Evolutionary conservation across 257 asterid species (phyloP).

Genomic region (Solanum tarapatanum): DNA sequence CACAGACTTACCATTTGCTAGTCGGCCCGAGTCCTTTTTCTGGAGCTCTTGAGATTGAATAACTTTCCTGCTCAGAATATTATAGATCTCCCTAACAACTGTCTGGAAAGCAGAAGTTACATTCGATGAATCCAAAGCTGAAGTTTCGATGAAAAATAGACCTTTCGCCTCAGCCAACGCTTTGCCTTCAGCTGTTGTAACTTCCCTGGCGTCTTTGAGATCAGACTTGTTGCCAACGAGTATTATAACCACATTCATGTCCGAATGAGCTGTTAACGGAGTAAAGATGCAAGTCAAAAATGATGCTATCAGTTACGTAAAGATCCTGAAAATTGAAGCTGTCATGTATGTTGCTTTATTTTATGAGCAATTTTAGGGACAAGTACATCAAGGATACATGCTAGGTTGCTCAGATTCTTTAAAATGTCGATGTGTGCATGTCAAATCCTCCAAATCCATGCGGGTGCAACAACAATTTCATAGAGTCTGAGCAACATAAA

Average conservation of each 20-base stretch:
- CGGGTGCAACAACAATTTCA: background rate
- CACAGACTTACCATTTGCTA: conserved; percentile 9
- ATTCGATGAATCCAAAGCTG: conserved; percentile 11
- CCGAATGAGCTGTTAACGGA: conserved; percentile 5
- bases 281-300: background rate
- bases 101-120: conserved; percentile 8
- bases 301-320: background rate
- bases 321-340: background rate
- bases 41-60: conserved; percentile 15
- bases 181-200: conserved; percentile 8
- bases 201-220: conserved; percentile 14
- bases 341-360: background rate
- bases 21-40: conserved; percentile 1
- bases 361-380: background rate
- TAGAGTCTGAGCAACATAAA: background rate
- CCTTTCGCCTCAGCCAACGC: conserved; percentile 4
- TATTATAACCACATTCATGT: conserved; percentile 14
- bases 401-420: background rate
- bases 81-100: conserved; percentile 10
- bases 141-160: conserved; percentile 10
- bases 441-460: background rate
- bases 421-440: background rate
- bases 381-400: background rate
- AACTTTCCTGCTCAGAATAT: conserved; percentile 15
- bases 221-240: conserved; percentile 11